Percentiles rank a stretch among this genome's conserved stretches.
These are phyloP conservation scores for Trichophyton benhamiae DNA, from an alignment of 2,329 filamentous ascomycete genomes.

Conservation along the genomic window DNA sequence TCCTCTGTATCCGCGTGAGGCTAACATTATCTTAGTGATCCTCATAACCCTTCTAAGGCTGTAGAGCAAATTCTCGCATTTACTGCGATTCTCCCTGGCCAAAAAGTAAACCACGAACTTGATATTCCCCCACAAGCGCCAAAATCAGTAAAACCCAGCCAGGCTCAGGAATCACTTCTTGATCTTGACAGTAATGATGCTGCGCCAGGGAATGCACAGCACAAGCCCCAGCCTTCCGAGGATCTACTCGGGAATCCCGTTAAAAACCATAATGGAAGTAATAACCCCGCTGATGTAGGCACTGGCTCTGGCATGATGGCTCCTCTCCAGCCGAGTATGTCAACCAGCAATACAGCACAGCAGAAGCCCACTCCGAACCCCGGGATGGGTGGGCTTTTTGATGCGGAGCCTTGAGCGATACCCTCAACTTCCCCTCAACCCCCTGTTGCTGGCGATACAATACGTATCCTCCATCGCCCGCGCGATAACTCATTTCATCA, in stretches of 20 bases:
- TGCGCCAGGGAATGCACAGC: not conserved
- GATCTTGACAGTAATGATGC: conserved; percentile 10
- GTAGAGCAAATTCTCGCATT: conserved; percentile 75
- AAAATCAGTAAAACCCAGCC: conserved; percentile 1
- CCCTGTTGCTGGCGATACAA: not conserved
- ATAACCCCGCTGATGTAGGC: not conserved
- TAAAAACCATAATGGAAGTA: conserved; percentile 1
- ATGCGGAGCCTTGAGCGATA: conserved; percentile 24
- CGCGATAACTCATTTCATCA: not conserved
- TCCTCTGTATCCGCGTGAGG: not conserved
- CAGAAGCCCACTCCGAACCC: conserved; percentile 25
- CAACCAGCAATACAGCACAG: conserved; percentile 11
- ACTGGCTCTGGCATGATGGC: conserved; percentile 13
- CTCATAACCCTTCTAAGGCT: conserved; percentile 53
- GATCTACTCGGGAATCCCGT: conserved; percentile 14
- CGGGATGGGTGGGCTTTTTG: conserved; percentile 33
- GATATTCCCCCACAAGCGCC: conserved; percentile 42
- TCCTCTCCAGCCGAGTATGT: conserved; percentile 13
- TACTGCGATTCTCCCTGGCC: conserved; percentile 70
- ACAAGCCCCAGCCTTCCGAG: conserved; percentile 2
- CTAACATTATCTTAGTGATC: conserved; percentile 39
- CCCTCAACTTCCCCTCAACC: not conserved
- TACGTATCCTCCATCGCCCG: not conserved
- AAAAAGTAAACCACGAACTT: conserved; percentile 46
- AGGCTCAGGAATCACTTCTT: conserved; percentile 5